Evolutionary conservation across 2,329 filamentous ascomycete genomes (phyloP).

Genomic region (Sporothrix brasiliensis): DNA sequence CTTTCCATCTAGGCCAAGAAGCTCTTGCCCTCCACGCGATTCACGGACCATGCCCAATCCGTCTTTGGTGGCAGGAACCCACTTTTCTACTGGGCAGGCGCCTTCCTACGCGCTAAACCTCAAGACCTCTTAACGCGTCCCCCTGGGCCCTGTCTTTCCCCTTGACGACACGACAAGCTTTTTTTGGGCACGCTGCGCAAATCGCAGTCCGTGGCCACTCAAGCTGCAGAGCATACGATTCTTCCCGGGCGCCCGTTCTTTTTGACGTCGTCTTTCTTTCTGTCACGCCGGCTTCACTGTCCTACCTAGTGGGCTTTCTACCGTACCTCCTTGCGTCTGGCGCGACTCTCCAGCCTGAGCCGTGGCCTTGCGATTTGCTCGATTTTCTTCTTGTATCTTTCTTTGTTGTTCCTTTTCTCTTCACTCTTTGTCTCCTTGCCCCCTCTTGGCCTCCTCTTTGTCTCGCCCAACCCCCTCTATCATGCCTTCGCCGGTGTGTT

Average conservation of each 20-base stretch:
- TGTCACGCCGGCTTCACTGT: neutral
- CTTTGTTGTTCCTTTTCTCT: neutral
- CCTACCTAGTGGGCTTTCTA: neutral
- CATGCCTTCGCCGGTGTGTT: constrained; percentile 44
- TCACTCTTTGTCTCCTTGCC: neutral
- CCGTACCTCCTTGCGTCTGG: constrained; percentile 2
- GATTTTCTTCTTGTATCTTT: neutral
- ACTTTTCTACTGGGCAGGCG: constrained; percentile 21
- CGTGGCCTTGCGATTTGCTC: neutral
- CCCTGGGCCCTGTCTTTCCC: constrained; percentile 2
- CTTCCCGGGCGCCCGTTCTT: neutral
- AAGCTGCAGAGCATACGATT: constrained; percentile 8
- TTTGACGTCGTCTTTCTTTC: neutral
- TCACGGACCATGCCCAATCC: constrained; percentile 28
- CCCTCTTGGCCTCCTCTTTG: neutral
- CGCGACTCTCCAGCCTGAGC: constrained; percentile 18
- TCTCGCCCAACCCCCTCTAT: constrained; percentile 37
- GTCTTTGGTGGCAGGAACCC: neutral
- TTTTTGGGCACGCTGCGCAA: constrained; percentile 30
- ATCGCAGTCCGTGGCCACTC: constrained; percentile 6
- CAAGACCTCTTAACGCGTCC: constrained; percentile 34
- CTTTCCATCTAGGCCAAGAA: constrained; percentile 4
- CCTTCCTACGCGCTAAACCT: constrained; percentile 32
- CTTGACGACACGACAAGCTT: constrained; percentile 7
- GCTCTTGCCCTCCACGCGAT: constrained; percentile 16